Percentiles rank a stretch among this genome's conserved stretches.
Conservation (phyloP, 2,329 filamentous ascomycete species). For the Colletotrichum tanaceti region DNA sequence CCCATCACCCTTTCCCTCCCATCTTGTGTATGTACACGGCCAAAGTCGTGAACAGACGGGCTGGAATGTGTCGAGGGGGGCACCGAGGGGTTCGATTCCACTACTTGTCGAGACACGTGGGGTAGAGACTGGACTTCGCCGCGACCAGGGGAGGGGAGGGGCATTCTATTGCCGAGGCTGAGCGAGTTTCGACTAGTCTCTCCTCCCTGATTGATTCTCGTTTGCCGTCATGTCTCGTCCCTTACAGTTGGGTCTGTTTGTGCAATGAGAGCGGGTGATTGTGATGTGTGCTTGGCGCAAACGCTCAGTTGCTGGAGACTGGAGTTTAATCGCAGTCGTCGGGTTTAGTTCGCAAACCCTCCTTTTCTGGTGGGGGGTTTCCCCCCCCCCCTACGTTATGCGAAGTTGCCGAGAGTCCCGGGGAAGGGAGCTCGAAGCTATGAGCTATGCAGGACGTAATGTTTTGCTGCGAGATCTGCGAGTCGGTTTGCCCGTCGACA, state of each 20-base stretch:
- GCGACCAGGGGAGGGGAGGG: not conserved
- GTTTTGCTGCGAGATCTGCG: not conserved
- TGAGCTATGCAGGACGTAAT: not conserved
- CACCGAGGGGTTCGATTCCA: not conserved
- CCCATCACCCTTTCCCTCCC: not conserved
- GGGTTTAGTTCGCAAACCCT: not conserved
- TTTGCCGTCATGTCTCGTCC: not conserved
- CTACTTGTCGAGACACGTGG: constrained; percentile 10
- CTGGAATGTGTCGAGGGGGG: not conserved
- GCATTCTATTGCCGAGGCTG: constrained; percentile 3
- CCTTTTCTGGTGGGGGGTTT: not conserved
- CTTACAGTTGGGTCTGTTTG: not conserved
- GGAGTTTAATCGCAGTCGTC: constrained; percentile 5
- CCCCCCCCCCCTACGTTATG: not conserved
- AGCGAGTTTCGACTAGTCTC: constrained; percentile 15
- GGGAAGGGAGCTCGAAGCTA: not conserved
- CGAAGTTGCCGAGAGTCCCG: constrained; percentile 3
- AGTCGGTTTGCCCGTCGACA: not conserved
- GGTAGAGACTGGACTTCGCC: constrained; percentile 15
- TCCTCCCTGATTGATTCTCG: not conserved
- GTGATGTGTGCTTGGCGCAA: not conserved
- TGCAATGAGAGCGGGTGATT: not conserved
- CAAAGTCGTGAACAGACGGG: not conserved
- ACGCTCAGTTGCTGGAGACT: not conserved
- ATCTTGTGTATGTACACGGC: not conserved